Evolutionary conservation across 2,329 filamentous ascomycete genomes (phyloP), one percentile per base, ranked within the genome.

Genomic region (Cladophialophora bantiana): DNA sequence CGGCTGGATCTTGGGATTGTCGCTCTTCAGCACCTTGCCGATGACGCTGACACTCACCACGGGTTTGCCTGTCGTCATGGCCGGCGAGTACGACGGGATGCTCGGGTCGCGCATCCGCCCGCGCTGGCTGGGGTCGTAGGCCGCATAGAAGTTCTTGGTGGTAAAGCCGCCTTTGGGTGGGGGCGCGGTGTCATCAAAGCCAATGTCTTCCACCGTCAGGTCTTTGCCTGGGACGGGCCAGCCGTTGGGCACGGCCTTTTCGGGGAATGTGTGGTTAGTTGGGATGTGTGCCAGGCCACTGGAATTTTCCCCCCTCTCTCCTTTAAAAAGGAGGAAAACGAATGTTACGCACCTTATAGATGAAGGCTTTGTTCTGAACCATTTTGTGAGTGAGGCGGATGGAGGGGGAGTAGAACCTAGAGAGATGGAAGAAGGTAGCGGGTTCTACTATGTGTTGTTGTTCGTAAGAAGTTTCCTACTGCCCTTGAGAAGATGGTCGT

Each of bases 101-200:
- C 79, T 76, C 9, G 89, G 74, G 57, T 83, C 79, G 56, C 90
- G 87, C 89, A 94, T 92, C 71, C 86, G 85, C 64, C 89, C 89
- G 65, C 91, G 88, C 80, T 90, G 86, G 81, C 93, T 94, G 2
- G 91, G 91, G 77, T 94, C 91, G 80, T 89, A 89, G 6, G 89
- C 91, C 64, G 88, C 82, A 75, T 89, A 90, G 73, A 88, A 83
- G 75, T 90, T 85, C 79, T 90, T 86, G 71, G 88, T 82, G 31
- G 85, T 86, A 56, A 94, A 76, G 57, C 91, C 87, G 71, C 89
- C 89, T 40, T 83, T 75, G 13, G 86, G 82, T 0, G 71, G 69
- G 1, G 69, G 32, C 5, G 85, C 82, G 31, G 87, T 80, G 71
- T 89, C 79, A 76, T 95, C 91, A 70, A 94, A 88, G 20, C 86